Conservation (phyloP, 2,329 filamentous ascomycete genomes). For the Diaporthe velutina region DNA sequence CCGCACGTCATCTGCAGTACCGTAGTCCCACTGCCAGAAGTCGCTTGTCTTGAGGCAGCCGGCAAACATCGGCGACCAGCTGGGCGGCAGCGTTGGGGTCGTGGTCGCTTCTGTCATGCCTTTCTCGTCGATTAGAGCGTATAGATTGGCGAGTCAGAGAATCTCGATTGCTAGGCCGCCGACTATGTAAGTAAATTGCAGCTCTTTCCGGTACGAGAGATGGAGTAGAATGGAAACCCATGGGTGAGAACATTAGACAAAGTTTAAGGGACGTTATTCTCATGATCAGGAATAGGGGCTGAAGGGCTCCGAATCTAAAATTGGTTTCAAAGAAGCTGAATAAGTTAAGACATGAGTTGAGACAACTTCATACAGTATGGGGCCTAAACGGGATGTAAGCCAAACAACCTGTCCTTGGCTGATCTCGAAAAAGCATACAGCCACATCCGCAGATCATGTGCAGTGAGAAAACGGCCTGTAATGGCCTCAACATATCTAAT, state of each 20-base stretch:
- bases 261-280: no score
- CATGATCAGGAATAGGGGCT: no score
- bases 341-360: not conserved
- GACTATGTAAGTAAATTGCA: no score
- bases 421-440: no score
- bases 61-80: not conserved
- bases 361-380: not conserved
- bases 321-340: not conserved
- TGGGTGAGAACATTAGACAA: not conserved
- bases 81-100: not conserved
- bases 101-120: not conserved
- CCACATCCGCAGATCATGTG: not conserved
- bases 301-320: no score
- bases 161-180: not conserved
- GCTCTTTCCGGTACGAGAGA: no score
- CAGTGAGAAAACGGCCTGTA: not conserved
- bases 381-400: no score
- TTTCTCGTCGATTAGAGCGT: not conserved
- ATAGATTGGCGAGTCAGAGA: not conserved
- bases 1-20: not conserved
- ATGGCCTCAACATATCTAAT: not conserved
- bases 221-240: not conserved
- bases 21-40: not conserved
- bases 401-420: not conserved
- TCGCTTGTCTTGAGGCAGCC: not conserved